Evolutionary conservation across 306 rosid species (phyloP).

Genomic region (Pyrus communis): DNA sequence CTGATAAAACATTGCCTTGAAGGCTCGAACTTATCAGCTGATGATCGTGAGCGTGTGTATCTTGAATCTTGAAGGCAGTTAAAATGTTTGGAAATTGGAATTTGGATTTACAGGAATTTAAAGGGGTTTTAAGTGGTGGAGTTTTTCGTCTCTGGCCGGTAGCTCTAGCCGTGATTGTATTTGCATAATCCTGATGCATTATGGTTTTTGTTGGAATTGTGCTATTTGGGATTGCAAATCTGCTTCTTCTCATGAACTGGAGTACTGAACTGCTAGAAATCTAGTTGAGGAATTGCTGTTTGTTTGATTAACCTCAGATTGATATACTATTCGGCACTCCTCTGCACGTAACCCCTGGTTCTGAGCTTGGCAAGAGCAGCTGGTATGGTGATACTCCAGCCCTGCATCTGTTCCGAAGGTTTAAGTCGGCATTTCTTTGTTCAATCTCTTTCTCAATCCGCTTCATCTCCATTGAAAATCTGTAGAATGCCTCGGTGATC

Average conservation of each 20-base stretch:
- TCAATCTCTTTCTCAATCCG: slow-evolving; percentile 65
- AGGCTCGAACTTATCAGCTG: background rate
- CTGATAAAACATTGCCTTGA: background rate
- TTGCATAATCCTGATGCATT: too few species aligned
- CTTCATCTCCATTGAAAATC: slow-evolving; percentile 49
- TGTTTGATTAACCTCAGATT: slow-evolving; percentile 12
- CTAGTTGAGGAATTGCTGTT: background rate
- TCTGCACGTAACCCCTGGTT: slow-evolving; percentile 82
- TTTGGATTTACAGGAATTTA: too few species aligned
- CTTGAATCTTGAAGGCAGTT: background rate
- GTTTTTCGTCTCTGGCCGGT: too few species aligned
- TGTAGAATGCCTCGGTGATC: slow-evolving; percentile 48
- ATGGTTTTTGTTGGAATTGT: background rate
- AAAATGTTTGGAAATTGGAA: background rate
- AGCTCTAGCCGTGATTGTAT: too few species aligned
- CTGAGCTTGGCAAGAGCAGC: slow-evolving; percentile 87
- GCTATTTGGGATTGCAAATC: background rate
- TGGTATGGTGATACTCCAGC: slow-evolving; percentile 84
- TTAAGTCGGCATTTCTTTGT: slow-evolving; percentile 38
- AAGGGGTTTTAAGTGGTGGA: too few species aligned
- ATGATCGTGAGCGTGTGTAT: background rate
- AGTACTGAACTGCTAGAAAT: too few species aligned
- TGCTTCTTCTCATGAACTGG: background rate
- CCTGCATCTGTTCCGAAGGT: slow-evolving; percentile 61
- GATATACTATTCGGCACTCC: slow-evolving; percentile 91